Conservation (phyloP, 345 rosid species). For the Salix brachista region DNA sequence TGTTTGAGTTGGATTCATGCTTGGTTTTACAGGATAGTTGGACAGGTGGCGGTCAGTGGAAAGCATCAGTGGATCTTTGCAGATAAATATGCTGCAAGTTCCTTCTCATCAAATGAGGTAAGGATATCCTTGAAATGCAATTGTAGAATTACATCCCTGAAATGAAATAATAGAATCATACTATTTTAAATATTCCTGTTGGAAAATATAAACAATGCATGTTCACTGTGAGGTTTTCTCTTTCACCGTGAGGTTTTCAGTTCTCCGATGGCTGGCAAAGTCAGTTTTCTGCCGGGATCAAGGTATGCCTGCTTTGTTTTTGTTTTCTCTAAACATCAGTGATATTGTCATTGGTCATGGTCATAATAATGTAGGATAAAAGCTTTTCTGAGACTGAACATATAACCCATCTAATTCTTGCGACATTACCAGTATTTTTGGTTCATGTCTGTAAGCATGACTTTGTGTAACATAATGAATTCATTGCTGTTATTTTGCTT, state of each 20-base stretch:
- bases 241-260: conserved; percentile 33
- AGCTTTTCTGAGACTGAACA: neutral
- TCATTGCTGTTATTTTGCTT: neutral
- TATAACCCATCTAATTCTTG: neutral
- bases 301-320: conserved; percentile 42
- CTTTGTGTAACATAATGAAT: neutral
- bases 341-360: neutral
- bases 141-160: neutral
- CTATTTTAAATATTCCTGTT: neutral
- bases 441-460: neutral
- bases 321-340: neutral
- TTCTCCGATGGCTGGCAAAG: conserved; percentile 72
- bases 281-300: conserved; percentile 74
- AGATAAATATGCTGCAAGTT: conserved; percentile 40
- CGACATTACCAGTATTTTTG: neutral
- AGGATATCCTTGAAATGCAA: conserved; percentile 8
- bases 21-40: conserved; percentile 63
- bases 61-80: conserved; percentile 68
- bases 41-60: conserved; percentile 80
- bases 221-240: neutral
- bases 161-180: neutral
- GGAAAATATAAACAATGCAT: neutral
- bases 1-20: conserved; percentile 1
- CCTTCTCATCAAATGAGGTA: conserved; percentile 59
- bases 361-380: neutral